Conservation (phyloP, 306 rosid genomes). For the Benincasa hispida region DNA sequence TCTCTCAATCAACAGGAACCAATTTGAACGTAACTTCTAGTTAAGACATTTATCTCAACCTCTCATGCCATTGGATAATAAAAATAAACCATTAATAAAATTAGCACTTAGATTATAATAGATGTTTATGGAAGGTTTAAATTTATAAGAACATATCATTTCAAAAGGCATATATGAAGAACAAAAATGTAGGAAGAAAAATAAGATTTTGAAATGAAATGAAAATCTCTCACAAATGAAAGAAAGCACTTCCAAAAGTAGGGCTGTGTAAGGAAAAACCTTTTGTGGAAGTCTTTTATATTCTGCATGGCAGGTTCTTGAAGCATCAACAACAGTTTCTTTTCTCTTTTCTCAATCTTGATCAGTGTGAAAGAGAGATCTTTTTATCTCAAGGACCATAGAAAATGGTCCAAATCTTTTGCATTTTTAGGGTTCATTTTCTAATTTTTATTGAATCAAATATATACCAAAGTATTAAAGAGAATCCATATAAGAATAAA, state of each 20-base stretch:
- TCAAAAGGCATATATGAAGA: neutral
- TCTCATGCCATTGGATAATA: too few relatives aligned
- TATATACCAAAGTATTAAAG: neutral
- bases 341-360: neutral
- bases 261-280: neutral
- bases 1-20: too few relatives aligned
- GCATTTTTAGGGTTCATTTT: neutral
- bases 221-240: neutral
- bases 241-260: neutral
- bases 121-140: too few relatives aligned
- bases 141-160: neutral
- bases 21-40: too few relatives aligned
- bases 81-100: too few relatives aligned
- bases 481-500: neutral
- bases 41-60: too few relatives aligned
- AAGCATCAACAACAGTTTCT: neutral
- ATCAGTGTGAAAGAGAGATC: neutral
- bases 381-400: neutral
- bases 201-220: neutral
- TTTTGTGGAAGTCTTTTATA: conserved; percentile 7
- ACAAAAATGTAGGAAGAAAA: neutral
- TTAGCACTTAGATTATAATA: too few relatives aligned
- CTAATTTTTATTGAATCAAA: neutral
- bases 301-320: neutral
- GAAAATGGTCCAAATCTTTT: neutral